Percentiles rank a stretch among this genome's conserved stretches.
Conservation (phyloP, 2,329 filamentous ascomycete species). For the Pseudogymnoascus sp. region DNA sequence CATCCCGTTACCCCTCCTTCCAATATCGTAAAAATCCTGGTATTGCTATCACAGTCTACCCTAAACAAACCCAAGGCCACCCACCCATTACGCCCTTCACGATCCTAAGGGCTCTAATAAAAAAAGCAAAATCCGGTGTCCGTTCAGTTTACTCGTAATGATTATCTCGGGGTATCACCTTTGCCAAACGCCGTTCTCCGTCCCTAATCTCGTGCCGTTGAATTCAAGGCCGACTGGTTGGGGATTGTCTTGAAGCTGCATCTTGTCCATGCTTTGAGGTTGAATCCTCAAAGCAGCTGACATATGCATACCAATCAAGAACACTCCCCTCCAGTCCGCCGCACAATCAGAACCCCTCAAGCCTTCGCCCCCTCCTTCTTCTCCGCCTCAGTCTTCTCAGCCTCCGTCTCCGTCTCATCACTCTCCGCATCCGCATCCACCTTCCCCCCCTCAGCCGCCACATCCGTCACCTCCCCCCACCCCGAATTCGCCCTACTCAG, state of each 20-base stretch:
- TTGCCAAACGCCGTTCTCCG: constrained; percentile 3
- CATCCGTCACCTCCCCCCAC: constrained; percentile 1
- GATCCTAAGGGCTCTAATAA: not conserved
- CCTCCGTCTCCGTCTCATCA: constrained; percentile 7
- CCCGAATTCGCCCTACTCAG: constrained; percentile 11
- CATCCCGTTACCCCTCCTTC: not conserved
- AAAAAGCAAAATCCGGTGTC: constrained; percentile 4
- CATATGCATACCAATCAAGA: not conserved
- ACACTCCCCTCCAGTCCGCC: not conserved
- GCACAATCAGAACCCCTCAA: not conserved
- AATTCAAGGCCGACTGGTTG: not conserved
- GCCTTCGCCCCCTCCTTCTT: not conserved
- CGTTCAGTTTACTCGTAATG: constrained; percentile 4
- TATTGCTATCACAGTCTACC: constrained; percentile 2
- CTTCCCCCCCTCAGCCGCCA: constrained; percentile 11
- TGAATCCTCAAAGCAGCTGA: not conserved
- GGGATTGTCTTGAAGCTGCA: not conserved
- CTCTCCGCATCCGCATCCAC: constrained; percentile 10
- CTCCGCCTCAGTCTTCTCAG: not conserved
- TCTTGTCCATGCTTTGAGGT: not conserved
- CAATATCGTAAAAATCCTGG: not conserved
- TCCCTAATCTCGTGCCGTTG: not conserved
- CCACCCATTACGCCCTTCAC: not conserved
- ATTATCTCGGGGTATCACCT: constrained; percentile 7
- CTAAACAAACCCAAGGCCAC: not conserved